Evolutionary conservation across 1,284 basidiomycete species (phyloP).

Genomic region (Ganoderma leucocontextum): DNA sequence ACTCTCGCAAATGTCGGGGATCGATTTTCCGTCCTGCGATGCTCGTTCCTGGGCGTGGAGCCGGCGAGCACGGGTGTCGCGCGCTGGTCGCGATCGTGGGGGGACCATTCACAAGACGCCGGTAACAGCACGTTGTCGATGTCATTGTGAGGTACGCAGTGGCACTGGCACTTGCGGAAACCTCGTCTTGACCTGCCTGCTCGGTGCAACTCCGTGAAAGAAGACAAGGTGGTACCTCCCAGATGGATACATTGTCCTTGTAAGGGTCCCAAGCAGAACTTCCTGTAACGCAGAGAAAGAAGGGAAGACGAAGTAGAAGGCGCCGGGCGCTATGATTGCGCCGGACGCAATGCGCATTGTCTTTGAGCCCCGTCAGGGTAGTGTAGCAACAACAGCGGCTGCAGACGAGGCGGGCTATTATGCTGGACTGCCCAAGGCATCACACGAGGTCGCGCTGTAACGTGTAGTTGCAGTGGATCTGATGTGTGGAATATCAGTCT

Average conservation of each 20-base stretch:
- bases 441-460: not conserved
- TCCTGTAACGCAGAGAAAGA: constrained; percentile 16
- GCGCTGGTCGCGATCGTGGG: not conserved
- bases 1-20: constrained; percentile 26
- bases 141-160: no score
- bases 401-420: not conserved
- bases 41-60: constrained; percentile 26
- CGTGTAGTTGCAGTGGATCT: constrained; percentile 2
- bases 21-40: constrained; percentile 1
- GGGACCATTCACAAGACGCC: constrained; percentile 9
- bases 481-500: constrained; percentile 10
- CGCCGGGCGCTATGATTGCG: constrained; percentile 10
- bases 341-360: constrained; percentile 17
- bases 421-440: not conserved
- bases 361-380: constrained; percentile 15
- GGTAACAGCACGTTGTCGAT: no score
- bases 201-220: constrained; percentile 10
- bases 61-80: constrained; percentile 17
- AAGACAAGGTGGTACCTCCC: constrained; percentile 20
- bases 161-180: not conserved
- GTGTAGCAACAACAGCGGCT: constrained; percentile 26
- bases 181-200: not conserved
- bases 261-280: constrained; percentile 22
- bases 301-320: constrained; percentile 27
- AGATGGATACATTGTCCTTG: constrained; percentile 30